phyloP scores from a whole-genome alignment of 139 green algal genomes.

The Chlorella sp. region DNA sequence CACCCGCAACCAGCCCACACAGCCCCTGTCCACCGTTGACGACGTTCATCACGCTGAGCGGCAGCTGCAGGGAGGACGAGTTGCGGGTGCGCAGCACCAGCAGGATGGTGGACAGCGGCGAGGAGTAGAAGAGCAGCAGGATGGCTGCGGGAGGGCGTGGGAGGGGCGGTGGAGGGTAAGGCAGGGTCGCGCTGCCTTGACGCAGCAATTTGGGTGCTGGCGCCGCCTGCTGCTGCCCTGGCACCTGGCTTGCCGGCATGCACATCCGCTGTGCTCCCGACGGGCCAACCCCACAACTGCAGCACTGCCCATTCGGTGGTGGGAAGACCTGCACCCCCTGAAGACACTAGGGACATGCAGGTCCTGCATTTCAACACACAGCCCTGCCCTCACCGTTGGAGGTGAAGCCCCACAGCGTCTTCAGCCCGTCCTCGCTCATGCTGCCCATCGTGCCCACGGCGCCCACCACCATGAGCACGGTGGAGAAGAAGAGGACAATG shows the following conservation, averaged over 20 bases:
- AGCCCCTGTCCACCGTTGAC: constrained; percentile 47
- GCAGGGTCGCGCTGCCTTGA: neutral
- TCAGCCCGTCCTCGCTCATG: constrained; percentile 16
- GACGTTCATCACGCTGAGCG: constrained; percentile 62
- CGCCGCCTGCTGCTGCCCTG: no score
- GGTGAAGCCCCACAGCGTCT: constrained; percentile 49
- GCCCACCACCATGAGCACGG: constrained; percentile 45
- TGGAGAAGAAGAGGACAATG: constrained; percentile 55
- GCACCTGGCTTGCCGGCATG: neutral
- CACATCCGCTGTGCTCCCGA: neutral
- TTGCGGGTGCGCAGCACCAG: constrained; percentile 66
- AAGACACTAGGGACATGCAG: no score
- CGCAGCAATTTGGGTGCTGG: neutral
- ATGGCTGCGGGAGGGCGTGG: constrained; percentile 30
- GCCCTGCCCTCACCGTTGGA: constrained; percentile 30
- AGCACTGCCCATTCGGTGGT: no score
- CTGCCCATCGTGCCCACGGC: constrained; percentile 36
- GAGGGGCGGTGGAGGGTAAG: neutral
- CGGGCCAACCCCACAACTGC: neutral
- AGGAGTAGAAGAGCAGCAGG: constrained; percentile 68
- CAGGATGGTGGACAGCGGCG: constrained; percentile 61
- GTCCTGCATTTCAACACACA: neutral
- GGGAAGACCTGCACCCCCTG: no score
- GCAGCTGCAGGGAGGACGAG: constrained; percentile 61
- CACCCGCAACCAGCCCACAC: neutral